Base-by-base conservation (phyloP, 768 basidiomycete species). In the Russula griseocarnosa region DNA sequence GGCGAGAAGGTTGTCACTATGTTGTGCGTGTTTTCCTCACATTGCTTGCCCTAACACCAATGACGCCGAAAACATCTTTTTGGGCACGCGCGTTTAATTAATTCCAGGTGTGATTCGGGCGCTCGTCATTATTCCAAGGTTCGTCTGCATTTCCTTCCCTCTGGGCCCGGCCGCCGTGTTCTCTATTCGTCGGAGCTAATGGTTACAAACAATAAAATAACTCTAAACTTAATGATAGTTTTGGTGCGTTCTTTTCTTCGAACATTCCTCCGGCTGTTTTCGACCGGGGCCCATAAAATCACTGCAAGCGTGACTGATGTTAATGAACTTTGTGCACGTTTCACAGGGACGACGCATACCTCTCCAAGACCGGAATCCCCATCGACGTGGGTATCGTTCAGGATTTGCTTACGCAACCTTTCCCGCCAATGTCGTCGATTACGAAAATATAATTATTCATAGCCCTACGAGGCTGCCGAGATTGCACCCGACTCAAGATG, bases 51-150 rank as follows among this genome's bases (percentile, higher is more conserved):
- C 18, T 50, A 28, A 60, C 91, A 46, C 63, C 26, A 14, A 60
- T 46, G 22, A 55, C 47, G 8, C 26, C 34, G 46, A 40, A 36
- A 49, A 55, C 28, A 16, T 20, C 28, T 49, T 14, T 36, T 20
- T 42, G 49, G 36, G 26, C 7, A 46, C 13, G 36, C 30, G 47
- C 47, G 32, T 54, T 51, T n/a, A 53, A 49, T 40, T 14, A 26
- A 40, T 44, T n/a, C 18, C 36, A 68, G 67, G 54, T 95, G 94
- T 71, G 96, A 98, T 74, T 92, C 93, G 10, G 96, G 96, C 0
- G 85, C 76, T 50, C 79, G 96, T 59, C 95, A 98, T 79, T 93
- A 94, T 74, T 95, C 92, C 59, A 97, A 95, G 83, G 91, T 92
- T 66, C 16, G 76, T 69, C 70, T 10, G 18, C 50, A 3, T 69